Evolutionary conservation across 2,329 filamentous ascomycete genomes (phyloP).

Genomic region (Fusarium succisae): DNA sequence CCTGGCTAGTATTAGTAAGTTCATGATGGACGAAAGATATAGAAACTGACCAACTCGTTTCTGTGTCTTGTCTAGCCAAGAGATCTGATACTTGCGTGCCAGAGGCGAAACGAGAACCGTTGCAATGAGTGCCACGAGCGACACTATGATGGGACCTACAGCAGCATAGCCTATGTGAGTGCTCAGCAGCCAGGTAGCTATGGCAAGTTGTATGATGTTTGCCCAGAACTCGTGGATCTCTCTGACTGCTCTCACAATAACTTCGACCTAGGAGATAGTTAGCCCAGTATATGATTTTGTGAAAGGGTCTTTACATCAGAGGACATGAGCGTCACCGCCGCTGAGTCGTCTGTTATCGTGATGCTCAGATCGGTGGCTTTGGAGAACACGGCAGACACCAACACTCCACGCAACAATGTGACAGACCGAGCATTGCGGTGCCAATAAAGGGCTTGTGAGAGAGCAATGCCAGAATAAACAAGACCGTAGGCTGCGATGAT

Average conservation of each 20-base stretch:
- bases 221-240: slow-evolving; percentile 52
- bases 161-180: slow-evolving; percentile 49
- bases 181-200: slow-evolving; percentile 48
- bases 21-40: accelerated
- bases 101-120: slow-evolving; percentile 43
- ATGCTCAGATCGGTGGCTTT: slow-evolving; percentile 47
- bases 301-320: slow-evolving; percentile 45
- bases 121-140: slow-evolving; percentile 38
- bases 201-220: slow-evolving; percentile 47
- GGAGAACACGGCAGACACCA: slow-evolving; percentile 48
- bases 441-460: slow-evolving; percentile 46
- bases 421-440: slow-evolving; percentile 47
- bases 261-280: slow-evolving; percentile 45
- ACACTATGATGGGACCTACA: slow-evolving; percentile 47
- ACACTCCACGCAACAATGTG: slow-evolving; percentile 44
- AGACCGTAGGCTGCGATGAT: slow-evolving; percentile 48
- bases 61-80: slow-evolving; percentile 40
- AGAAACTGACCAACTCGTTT: slow-evolving; percentile 41
- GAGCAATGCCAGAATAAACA: slow-evolving; percentile 46
- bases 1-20: slow-evolving; percentile 16
- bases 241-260: slow-evolving; percentile 48
- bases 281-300: background rate
- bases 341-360: slow-evolving; percentile 44
- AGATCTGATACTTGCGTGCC: slow-evolving; percentile 43
- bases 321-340: slow-evolving; percentile 54